Evolutionary conservation across 2,329 filamentous ascomycete species (phyloP), one percentile per base, ranked within the genome.

Genomic region (Arthrobotrys iridis): DNA sequence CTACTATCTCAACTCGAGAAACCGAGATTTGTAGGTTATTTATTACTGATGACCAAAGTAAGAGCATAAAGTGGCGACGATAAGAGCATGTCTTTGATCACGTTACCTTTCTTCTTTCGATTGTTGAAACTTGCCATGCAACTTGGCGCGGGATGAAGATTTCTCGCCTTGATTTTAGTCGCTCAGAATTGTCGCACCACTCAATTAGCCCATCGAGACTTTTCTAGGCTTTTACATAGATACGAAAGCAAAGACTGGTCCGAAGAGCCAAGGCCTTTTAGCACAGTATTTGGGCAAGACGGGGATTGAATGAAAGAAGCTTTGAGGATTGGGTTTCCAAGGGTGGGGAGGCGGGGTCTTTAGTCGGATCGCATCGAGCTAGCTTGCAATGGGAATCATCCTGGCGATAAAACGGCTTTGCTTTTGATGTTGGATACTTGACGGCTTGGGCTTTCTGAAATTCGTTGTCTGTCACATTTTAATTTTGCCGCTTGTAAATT

Each of bases 151-250:
- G 55, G 43, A 45, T 46, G 35, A 41, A 57, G 62, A 26, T 52
- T 37, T 10, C 55, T 55, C 55, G 55, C 28, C 50, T 67, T 43
- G 60, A 37, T 55, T 40, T 43, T 40, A 24, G 28, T 40, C 30
- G 7, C 37, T 30, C 55, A 22, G 28, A 11, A 13, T 37, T 40
- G n/a, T n/a, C 37, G 1, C 41, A 26, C 58, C 58, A 48, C 43
- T 37, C 20, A 62, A 20, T 24, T 15, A 37, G 30, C 10, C 15
- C 41, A 55, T 60, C 64, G 50, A 50, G 64, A 13, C 64, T 68
- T 68, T 60, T 59, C 64, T 60, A n/a, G 63, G 50, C 28, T 18
- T 55, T 37, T 30, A n/a, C n/a, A n/a, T n/a, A 15, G 30, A 67
- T 59, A 67, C 63, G 63, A 67, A 41, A 10, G 55, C n/a, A 40